Evolutionary conservation across 2,329 filamentous ascomycete genomes (phyloP).

Genomic region (Diaporthe caulivora): DNA sequence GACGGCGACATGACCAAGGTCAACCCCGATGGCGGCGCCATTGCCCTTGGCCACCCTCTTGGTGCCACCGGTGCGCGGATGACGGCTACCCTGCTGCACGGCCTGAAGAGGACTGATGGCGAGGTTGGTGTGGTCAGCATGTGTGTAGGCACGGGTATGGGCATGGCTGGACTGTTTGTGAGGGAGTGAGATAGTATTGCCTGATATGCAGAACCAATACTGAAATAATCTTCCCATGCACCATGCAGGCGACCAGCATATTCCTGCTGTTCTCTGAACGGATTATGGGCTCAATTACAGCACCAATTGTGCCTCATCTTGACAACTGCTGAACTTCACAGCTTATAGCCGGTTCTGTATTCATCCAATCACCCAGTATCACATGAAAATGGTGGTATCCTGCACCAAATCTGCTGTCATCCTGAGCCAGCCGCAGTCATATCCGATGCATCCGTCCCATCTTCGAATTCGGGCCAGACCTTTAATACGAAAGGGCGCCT

Average conservation of each 20-base stretch:
- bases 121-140: constrained; percentile 90
- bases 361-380: neutral
- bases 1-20: constrained; percentile 76
- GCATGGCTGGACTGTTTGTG: constrained; percentile 40
- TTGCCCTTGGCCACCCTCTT: constrained; percentile 92
- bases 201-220: constrained; percentile 2
- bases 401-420: neutral
- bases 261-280: neutral
- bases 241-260: neutral
- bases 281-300: too few species aligned
- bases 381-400: neutral
- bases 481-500: neutral
- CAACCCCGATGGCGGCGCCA: constrained; percentile 93
- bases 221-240: neutral
- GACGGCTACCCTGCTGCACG: constrained; percentile 78
- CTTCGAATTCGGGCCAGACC: neutral
- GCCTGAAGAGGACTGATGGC: constrained; percentile 75
- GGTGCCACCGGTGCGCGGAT: constrained; percentile 90
- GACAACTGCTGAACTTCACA: neutral
- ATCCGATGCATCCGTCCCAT: neutral
- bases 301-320: neutral
- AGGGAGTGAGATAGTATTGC: constrained; percentile 23
- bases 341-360: neutral
- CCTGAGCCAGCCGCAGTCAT: neutral
- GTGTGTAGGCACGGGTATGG: constrained; percentile 87